A percentile compares a stretch with the other conserved stretches of the same genome.
Conservation (phyloP, 2,329 filamentous ascomycete species). For the Cryphonectria japonica region DNA sequence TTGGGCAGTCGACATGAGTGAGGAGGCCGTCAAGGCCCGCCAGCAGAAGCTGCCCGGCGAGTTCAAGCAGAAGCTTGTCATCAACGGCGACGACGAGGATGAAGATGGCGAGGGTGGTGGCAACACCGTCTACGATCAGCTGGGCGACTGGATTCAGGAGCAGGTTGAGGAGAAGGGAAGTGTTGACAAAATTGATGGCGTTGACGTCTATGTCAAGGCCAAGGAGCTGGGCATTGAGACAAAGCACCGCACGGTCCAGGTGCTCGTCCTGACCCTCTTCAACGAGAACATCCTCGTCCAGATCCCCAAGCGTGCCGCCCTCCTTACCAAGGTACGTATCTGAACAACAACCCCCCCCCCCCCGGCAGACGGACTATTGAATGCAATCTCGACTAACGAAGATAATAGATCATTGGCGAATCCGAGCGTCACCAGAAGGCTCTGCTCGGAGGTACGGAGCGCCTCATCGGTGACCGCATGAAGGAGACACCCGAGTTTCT, state of each 20-base stretch:
- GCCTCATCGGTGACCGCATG: conserved; percentile 73
- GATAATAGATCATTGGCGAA: conserved; percentile 66
- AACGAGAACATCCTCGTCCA: conserved; percentile 87
- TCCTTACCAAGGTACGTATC: conserved; percentile 80
- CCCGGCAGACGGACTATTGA: background rate
- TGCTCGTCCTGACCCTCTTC: conserved; percentile 92
- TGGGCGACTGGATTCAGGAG: conserved; percentile 88
- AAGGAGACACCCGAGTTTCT: conserved; percentile 79
- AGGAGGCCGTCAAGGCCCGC: conserved; percentile 92
- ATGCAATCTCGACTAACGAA: conserved; percentile 36
- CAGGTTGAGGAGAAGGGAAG: conserved; percentile 73
- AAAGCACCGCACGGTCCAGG: conserved; percentile 92
- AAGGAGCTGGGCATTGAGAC: conserved; percentile 92
- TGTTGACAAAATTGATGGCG: conserved; percentile 79
- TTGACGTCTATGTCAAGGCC: conserved; percentile 94
- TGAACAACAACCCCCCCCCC: background rate
- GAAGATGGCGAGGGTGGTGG: conserved; percentile 78
- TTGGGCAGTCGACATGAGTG: conserved; percentile 96
- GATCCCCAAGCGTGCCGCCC: conserved; percentile 78
- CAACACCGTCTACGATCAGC: conserved; percentile 81
- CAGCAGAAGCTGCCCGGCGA: conserved; percentile 92
- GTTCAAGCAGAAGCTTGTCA: conserved; percentile 87
- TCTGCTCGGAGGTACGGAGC: conserved; percentile 91
- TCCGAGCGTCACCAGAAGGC: conserved; percentile 96
- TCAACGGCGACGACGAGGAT: conserved; percentile 76